Evolutionary conservation across 139 green algal species (phyloP).

Genomic region (Deuterostichococcus epilithicus): DNA sequence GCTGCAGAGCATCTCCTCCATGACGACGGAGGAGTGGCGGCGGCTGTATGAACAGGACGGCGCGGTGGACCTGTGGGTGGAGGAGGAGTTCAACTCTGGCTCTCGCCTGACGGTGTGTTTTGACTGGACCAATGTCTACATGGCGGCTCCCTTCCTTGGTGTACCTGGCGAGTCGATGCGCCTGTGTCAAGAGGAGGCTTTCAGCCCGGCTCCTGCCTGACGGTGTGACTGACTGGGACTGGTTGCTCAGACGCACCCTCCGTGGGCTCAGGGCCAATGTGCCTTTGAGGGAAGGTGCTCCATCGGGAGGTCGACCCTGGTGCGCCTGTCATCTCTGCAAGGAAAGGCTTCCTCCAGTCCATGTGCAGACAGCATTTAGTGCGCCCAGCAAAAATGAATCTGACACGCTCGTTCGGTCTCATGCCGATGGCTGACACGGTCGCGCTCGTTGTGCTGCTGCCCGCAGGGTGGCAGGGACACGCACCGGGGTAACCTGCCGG

Average conservation of each 20-base stretch:
- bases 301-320: no score
- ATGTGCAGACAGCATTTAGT: no score
- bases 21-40: conserved; percentile 81
- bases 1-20: conserved; percentile 48
- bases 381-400: no score
- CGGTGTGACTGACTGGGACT: neutral
- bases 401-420: no score
- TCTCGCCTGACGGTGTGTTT: conserved; percentile 68
- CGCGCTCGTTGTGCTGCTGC: neutral
- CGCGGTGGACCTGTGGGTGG: conserved; percentile 81
- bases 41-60: conserved; percentile 74
- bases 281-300: no score
- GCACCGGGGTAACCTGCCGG: conserved; percentile 61
- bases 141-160: no score
- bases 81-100: conserved; percentile 94
- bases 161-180: no score
- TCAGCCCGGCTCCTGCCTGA: no score
- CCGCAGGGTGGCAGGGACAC: conserved; percentile 72
- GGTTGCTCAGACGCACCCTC: no score
- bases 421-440: neutral
- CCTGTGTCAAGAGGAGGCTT: neutral
- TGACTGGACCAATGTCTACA: neutral
- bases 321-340: no score
- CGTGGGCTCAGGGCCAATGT: no score
- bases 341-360: no score